Evolutionary conservation across 768 basidiomycete genomes (phyloP).

Genomic region (Suillus cothurnatus): DNA sequence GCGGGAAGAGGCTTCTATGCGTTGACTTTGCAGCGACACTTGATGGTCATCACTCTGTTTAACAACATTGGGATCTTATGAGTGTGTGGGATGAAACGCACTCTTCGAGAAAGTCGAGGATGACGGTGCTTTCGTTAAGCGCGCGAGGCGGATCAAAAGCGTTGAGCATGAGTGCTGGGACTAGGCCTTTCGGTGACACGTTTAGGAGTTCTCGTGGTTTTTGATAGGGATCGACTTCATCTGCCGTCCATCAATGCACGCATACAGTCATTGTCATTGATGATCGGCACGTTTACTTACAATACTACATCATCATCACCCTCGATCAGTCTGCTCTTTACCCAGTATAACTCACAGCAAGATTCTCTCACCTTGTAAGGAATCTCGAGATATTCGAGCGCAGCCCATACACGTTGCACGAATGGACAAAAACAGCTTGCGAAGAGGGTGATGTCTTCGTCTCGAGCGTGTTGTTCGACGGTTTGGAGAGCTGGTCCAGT

Average conservation of each 20-base stretch:
- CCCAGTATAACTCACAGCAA: conserved; percentile 1
- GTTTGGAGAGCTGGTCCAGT: conserved; percentile 60
- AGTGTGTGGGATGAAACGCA: conserved; percentile 33
- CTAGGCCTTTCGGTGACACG: conserved; percentile 80
- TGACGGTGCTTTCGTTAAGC: conserved; percentile 79
- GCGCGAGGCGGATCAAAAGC: conserved; percentile 56
- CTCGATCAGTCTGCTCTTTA: background rate
- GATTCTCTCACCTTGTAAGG: conserved; percentile 60
- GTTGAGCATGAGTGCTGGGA: conserved; percentile 67
- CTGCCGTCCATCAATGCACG: conserved; percentile 33
- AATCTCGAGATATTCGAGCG: conserved; percentile 68
- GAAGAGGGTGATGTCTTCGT: conserved; percentile 65
- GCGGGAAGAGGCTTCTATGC: conserved; percentile 57
- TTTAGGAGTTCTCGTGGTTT: conserved; percentile 81
- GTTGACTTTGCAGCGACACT: conserved; percentile 55
- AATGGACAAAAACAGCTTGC: conserved; percentile 80
- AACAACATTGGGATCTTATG: background rate
- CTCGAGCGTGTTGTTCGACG: conserved; percentile 46
- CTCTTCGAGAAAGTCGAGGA: conserved; percentile 81
- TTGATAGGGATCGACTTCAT: conserved; percentile 82
- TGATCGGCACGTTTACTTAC: conserved; percentile 26
- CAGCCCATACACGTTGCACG: conserved; percentile 80
- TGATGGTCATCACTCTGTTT: background rate
- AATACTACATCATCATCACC: conserved; percentile 33
- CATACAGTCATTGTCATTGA: background rate